These are phyloP conservation scores for Aspergillus sp. DNA, from an alignment of 2,329 filamentous ascomycete genomes.

Conservation along the genomic window DNA sequence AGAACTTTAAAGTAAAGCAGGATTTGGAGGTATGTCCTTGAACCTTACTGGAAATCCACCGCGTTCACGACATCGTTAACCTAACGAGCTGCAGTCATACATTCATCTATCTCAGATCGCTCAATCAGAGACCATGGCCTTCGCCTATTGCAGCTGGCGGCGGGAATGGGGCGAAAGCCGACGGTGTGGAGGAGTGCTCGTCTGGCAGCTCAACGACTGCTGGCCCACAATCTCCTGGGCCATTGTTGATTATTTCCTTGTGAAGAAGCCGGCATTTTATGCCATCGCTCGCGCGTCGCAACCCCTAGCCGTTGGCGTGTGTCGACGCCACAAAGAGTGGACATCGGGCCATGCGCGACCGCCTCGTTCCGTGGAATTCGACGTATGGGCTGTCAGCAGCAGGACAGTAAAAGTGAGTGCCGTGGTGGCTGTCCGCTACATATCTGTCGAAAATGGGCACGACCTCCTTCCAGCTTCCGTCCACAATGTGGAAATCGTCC, in stretches of 20 bases:
- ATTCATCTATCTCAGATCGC: conserved; percentile 65
- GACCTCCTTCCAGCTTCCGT: not conserved
- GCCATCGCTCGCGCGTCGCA: conserved; percentile 57
- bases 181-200: conserved; percentile 43
- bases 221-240: conserved; percentile 63
- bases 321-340: conserved; percentile 15
- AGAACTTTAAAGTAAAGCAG: conserved; percentile 55
- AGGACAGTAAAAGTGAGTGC: not conserved
- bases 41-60: too few relatives aligned
- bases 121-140: conserved; percentile 60
- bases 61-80: not conserved
- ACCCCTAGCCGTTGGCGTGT: conserved; percentile 56
- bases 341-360: not conserved
- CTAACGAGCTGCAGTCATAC: conserved; percentile 64
- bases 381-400: not conserved
- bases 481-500: not conserved
- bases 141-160: conserved; percentile 57
- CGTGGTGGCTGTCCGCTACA: not conserved
- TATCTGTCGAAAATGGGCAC: not conserved
- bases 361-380: not conserved
- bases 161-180: conserved; percentile 44
- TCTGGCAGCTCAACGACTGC: conserved; percentile 50
- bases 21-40: not conserved
- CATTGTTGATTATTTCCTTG: conserved; percentile 59
- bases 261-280: conserved; percentile 62